Conservation (phyloP, 306 rosid species). For the Astragalus membranaceus region DNA sequence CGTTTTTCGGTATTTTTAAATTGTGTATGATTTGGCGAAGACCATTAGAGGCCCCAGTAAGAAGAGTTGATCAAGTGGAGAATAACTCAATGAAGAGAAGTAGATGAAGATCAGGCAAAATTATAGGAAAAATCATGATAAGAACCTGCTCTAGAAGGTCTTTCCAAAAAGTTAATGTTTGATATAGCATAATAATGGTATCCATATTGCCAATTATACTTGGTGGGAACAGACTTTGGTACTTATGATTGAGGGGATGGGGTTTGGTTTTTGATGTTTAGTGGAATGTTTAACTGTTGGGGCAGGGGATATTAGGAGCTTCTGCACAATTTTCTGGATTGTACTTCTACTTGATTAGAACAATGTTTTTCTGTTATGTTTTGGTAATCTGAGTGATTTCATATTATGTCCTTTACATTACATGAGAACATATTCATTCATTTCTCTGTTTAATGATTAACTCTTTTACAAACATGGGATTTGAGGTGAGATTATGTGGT, state of each 20-base stretch:
- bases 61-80: not conserved
- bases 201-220: too few relatives aligned
- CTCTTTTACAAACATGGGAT: constrained; percentile 12
- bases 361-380: too few relatives aligned
- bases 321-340: not conserved
- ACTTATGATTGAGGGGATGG: too few relatives aligned
- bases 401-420: too few relatives aligned
- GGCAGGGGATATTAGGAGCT: not conserved
- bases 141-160: not conserved
- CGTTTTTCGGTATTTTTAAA: not conserved
- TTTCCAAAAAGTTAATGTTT: not conserved
- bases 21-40: not conserved
- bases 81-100: not conserved
- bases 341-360: too few relatives aligned
- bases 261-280: too few relatives aligned
- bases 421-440: not conserved
- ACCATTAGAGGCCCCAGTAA: not conserved
- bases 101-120: not conserved
- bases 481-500: constrained; percentile 28
- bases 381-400: too few relatives aligned
- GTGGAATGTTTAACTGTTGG: too few relatives aligned
- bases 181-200: too few relatives aligned
- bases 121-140: not conserved
- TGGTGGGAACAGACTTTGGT: too few relatives aligned
- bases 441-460: not conserved